These are phyloP conservation scores for Porogramme epimiltina DNA, from an alignment of 1,284 basidiomycete genomes.

Conservation along the genomic window DNA sequence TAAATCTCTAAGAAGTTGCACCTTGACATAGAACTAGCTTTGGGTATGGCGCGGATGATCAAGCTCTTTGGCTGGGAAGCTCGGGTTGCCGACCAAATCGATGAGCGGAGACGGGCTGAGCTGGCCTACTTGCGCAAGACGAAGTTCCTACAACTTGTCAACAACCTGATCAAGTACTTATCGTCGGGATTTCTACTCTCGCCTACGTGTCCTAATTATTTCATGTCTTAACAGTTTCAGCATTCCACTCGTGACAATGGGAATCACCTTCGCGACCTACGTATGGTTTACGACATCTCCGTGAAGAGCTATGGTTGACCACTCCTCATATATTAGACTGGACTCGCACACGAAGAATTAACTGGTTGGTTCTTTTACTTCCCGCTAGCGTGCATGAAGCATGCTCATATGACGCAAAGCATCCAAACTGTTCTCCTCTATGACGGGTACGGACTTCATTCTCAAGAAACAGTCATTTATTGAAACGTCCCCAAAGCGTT, in stretches of 20 bases:
- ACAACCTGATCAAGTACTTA: conserved; percentile 9
- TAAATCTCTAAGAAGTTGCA: too few relatives aligned
- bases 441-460: too few relatives aligned
- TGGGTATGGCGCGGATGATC: conserved; percentile 10
- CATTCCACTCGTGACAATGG: conserved; percentile 67
- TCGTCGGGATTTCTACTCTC: neutral
- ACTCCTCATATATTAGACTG: too few relatives aligned
- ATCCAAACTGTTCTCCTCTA: too few relatives aligned
- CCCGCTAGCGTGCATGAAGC: too few relatives aligned
- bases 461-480: too few relatives aligned
- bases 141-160: conserved; percentile 4
- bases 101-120: neutral
- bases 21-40: neutral
- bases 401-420: too few relatives aligned
- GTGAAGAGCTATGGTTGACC: too few relatives aligned
- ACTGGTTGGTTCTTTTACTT: too few relatives aligned
- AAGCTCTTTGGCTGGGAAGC: conserved; percentile 10
- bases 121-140: conserved; percentile 4
- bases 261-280: conserved; percentile 62
- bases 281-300: too few relatives aligned
- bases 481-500: neutral
- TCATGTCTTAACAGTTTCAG: neutral
- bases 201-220: neutral
- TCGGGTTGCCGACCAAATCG: neutral
- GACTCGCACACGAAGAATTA: too few relatives aligned